Evolutionary conservation across 2,329 filamentous ascomycete genomes (phyloP), one percentile per base, ranked within the genome.

Genomic region (Fusarium sp.): DNA sequence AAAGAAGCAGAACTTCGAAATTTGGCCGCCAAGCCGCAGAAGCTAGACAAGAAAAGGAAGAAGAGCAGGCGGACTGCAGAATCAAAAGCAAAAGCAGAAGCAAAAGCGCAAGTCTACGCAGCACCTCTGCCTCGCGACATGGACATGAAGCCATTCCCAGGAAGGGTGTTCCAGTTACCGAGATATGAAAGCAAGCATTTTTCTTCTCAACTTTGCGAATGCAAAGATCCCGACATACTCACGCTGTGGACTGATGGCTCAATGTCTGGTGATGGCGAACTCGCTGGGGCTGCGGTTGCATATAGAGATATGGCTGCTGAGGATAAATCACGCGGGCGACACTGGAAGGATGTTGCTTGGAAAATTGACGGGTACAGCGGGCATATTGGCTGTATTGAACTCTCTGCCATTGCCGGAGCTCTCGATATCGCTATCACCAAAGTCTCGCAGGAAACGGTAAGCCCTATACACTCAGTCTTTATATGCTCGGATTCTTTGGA

Each of bases 261-360:
- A n/a, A 15, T 35, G 7, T 35, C 17, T 7, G 15, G 17, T n/a
- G 20, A 20, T 56, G 14, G 20, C 17, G 6, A 43, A 19, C 32
- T 32, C 22, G 51, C 50, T 24, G 57, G 52, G 17, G 45, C 45
- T 43, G 35, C 44, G 20, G 39, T 49, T 43, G 57, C 32, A 22
- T 56, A 56, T 13, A 24, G 15, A 19, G 44, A 56, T 19, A 49
- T 37, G 6, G 6, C 37, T 49, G 15, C 32, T 5, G 19, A 22
- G 9, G 10, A 37, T 2, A 19, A 44, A 22, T n/a, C 33, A 17
- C 33, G 5, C 13, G 2, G n/a, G n/a, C 8, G 19, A 14, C 11
- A 10, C 24, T 33, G n/a, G 52, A 28, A 39, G n/a, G 45, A 57
- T 30, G 26, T 57, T n/a, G 39, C 39, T 13, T 61, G 53, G 57